A percentile compares a stretch with the other conserved stretches of the same genome.
phyloP scores from a whole-genome alignment of 2,329 filamentous ascomycete genomes.

The Domatiomyces catenatus region DNA sequence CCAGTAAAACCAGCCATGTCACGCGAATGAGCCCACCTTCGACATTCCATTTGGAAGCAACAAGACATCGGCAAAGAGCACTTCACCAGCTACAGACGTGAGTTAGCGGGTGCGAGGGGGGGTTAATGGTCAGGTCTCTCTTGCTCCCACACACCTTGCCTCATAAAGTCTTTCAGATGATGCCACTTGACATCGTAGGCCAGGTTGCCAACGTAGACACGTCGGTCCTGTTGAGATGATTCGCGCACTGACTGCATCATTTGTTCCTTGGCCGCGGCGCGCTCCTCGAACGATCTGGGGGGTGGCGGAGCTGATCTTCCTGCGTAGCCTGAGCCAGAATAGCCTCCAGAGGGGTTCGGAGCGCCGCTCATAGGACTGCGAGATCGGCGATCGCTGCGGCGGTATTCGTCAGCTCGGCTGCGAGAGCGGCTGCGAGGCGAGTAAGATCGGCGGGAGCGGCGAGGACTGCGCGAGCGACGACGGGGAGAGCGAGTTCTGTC shows the following conservation, averaged over 20 bases:
- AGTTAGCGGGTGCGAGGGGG: conserved; percentile 22
- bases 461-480: conserved; percentile 67
- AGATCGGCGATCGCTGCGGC: conserved; percentile 58
- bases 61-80: conserved; percentile 98
- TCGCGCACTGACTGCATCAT: conserved; percentile 94
- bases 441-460: conserved; percentile 60
- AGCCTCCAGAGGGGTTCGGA: conserved; percentile 52
- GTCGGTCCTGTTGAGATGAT: conserved; percentile 92
- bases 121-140: conserved; percentile 6
- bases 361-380: conserved; percentile 71
- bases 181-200: conserved; percentile 99
- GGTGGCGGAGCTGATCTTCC: conserved; percentile 48
- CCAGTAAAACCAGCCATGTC: conserved; percentile 70
- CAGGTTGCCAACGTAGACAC: conserved; percentile 97
- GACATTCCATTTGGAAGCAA: conserved; percentile 99
- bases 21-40: conserved; percentile 97
- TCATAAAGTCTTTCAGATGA: conserved; percentile 99
- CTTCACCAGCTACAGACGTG: conserved; percentile 67
- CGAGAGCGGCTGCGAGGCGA: conserved; percentile 65
- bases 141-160: conserved; percentile 53
- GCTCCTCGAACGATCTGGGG: conserved; percentile 65
- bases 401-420: conserved; percentile 58
- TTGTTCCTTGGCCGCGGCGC: conserved; percentile 68
- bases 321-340: conserved; percentile 43
- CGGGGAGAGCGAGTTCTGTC: conserved; percentile 56